Evolutionary conservation across 2,329 filamentous ascomycete species (phyloP).

Genomic region (Simplicillium sp.): DNA sequence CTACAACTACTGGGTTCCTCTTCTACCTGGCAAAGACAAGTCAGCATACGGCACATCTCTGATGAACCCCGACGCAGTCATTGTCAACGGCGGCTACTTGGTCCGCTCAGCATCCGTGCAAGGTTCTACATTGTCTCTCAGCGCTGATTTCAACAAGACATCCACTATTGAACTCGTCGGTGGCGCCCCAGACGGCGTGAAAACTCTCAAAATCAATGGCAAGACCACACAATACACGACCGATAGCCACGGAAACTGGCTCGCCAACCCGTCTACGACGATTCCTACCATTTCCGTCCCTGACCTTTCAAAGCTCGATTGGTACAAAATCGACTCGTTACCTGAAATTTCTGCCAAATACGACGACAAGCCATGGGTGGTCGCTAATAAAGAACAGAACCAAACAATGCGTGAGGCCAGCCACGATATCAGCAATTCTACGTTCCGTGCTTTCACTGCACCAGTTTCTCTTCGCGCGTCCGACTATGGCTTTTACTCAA

Average conservation of each 20-base stretch:
- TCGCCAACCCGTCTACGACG: conserved; percentile 14
- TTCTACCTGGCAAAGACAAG: conserved; percentile 24
- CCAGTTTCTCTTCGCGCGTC: conserved; percentile 54
- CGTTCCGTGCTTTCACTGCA: conserved; percentile 36
- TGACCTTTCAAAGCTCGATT: too few relatives aligned
- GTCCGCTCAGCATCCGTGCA: conserved; percentile 45
- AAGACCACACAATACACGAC: conserved; percentile 21
- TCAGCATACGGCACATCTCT: conserved; percentile 8
- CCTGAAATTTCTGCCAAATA: too few relatives aligned
- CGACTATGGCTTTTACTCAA: conserved; percentile 63
- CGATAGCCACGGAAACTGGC: conserved; percentile 30
- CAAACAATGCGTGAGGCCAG: too few relatives aligned
- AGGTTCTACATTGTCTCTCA: conserved; percentile 45
- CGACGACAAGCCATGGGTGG: too few relatives aligned
- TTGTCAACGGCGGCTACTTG: conserved; percentile 51
- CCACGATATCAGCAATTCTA: conserved; percentile 13
- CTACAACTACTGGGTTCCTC: conserved; percentile 54
- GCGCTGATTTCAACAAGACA: conserved; percentile 60
- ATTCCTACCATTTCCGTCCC: conserved; percentile 37
- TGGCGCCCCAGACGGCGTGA: conserved; percentile 40
- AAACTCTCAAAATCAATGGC: conserved; percentile 28
- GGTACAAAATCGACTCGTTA: too few relatives aligned
- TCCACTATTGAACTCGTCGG: conserved; percentile 56
- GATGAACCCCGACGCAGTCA: conserved; percentile 28
- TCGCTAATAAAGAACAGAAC: too few relatives aligned